Evolutionary conservation across 2,329 filamentous ascomycete genomes (phyloP), one percentile per base, ranked within the genome.

Genomic region (Xylariaceae sp.): DNA sequence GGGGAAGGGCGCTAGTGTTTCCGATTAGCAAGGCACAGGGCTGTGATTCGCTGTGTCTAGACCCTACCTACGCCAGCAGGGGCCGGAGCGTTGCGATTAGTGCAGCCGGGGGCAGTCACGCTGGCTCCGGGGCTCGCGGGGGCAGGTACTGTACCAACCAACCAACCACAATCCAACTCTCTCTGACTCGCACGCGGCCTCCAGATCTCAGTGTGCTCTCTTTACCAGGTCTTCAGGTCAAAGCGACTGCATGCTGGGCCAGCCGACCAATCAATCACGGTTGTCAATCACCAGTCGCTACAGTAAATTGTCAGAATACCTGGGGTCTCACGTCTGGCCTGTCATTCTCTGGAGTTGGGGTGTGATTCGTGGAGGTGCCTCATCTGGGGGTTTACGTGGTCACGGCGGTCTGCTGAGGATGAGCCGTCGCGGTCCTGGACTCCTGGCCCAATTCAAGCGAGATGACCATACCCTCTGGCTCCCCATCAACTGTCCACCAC

Each of bases 1-100:
- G 50, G 43, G 47, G n/a, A 43, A 53, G 36, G 29, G 38, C 56
- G 51, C 57, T 59, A 61, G 56, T 52, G 57, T 60, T 60, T 61
- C 50, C 46, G 42, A 52, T 52, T 53, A 35, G 44, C 44, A 37
- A 50, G 44, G 46, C 36, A 42, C 39, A 39, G 17, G 22, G 7
- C 5, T 29, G 22, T 56, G 47, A 56, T 57, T 56, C 39, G 53
- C 36, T 43, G 21, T n/a, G n/a, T n/a, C n/a, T n/a, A n/a, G 12
- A 32, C 33, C 29, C 38, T 31, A 37, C 29, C 39, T 36, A 33
- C 28, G 17, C 27, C 15, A 5, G 29, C 32, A 33, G 31, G 43
- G 39, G 17, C 12, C 26, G 29, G 31, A 36, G 34, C 32, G 34
- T 15, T 26, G 30, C 22, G 19, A 21, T 35, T 39, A 36, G 25